Evolutionary conservation across 2,329 filamentous ascomycete genomes (phyloP).

Genomic region (Exophiala mesophila): DNA sequence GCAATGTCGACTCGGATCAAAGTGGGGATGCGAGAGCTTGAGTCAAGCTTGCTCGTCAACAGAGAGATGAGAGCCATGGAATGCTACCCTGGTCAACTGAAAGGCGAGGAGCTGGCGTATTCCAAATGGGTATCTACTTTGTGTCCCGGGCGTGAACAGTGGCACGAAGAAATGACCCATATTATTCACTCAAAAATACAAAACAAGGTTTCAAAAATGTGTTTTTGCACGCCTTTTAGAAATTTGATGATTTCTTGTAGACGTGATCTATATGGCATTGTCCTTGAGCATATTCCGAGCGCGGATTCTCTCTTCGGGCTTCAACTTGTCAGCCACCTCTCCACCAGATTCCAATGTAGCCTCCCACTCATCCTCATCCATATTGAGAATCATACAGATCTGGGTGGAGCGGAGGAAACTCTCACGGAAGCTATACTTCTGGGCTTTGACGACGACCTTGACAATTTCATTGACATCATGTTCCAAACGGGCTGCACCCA

Average conservation of each 20-base stretch:
- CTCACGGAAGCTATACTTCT: slow-evolving; percentile 72
- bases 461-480: slow-evolving; percentile 76
- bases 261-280: slow-evolving; percentile 3
- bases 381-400: slow-evolving; percentile 80
- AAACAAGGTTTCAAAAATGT: neutral
- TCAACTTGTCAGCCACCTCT: slow-evolving; percentile 60
- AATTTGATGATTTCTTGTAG: too few species aligned
- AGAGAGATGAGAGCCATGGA: too few species aligned
- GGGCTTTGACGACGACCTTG: slow-evolving; percentile 47
- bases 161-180: slow-evolving; percentile 19
- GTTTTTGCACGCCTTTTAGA: too few species aligned
- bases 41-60: neutral
- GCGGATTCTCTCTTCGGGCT: slow-evolving; percentile 66
- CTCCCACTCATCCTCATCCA: slow-evolving; percentile 96
- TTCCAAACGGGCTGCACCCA: slow-evolving; percentile 78
- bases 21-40: neutral
- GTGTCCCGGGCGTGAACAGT: slow-evolving; percentile 7
- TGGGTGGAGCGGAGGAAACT: slow-evolving; percentile 71
- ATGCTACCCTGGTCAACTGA: too few species aligned
- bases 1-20: neutral
- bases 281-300: slow-evolving; percentile 62
- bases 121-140: slow-evolving; percentile 11
- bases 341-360: slow-evolving; percentile 52
- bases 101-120: slow-evolving; percentile 14
- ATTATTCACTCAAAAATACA: slow-evolving; percentile 11